These are phyloP conservation scores for Fusarium circinatum DNA, from an alignment of 2,329 filamentous ascomycete species.

Conservation along the genomic window DNA sequence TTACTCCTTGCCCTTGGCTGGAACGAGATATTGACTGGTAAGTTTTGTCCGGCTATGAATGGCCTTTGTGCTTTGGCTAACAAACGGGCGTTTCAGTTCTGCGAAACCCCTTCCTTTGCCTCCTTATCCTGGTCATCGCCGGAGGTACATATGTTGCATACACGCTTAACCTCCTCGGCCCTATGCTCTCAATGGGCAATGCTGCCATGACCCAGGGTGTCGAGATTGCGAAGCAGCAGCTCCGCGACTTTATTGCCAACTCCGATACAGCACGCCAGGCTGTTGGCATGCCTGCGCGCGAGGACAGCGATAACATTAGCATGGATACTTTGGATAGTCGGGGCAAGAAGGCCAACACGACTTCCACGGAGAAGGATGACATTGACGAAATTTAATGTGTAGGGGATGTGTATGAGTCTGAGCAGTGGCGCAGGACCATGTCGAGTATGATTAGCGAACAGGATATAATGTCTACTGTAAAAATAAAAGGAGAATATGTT, in stretches of 20 bases:
- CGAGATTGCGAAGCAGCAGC: slow-evolving; percentile 89
- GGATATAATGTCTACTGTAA: slow-evolving; percentile 45
- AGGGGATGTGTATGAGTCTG: slow-evolving; percentile 30
- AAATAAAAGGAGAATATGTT: slow-evolving; percentile 11
- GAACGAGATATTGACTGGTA: slow-evolving; percentile 97
- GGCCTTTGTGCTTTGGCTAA: slow-evolving; percentile 13
- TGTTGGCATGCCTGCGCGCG: slow-evolving; percentile 74
- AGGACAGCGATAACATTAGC: slow-evolving; percentile 61
- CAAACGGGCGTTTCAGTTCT: slow-evolving; percentile 68
- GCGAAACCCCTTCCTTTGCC: slow-evolving; percentile 91
- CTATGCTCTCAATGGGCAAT: slow-evolving; percentile 94
- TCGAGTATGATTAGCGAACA: slow-evolving; percentile 39
- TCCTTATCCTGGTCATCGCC: slow-evolving; percentile 82
- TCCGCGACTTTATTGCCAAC: slow-evolving; percentile 88
- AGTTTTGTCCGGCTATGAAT: slow-evolving; percentile 48
- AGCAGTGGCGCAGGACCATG: slow-evolving; percentile 21
- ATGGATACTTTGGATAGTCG: slow-evolving; percentile 69
- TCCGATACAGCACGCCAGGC: slow-evolving; percentile 88
- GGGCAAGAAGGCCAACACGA: slow-evolving; percentile 59
- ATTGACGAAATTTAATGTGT: slow-evolving; percentile 70
- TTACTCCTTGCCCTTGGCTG: slow-evolving; percentile 91
- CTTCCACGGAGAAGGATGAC: slow-evolving; percentile 51
- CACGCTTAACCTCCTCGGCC: slow-evolving; percentile 93
- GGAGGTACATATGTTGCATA: slow-evolving; percentile 89
- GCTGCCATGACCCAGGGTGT: slow-evolving; percentile 87